Evolutionary conservation across 768 basidiomycete genomes (phyloP), one percentile per base, ranked within the genome.

Genomic region (Roridomyces roridus): DNA sequence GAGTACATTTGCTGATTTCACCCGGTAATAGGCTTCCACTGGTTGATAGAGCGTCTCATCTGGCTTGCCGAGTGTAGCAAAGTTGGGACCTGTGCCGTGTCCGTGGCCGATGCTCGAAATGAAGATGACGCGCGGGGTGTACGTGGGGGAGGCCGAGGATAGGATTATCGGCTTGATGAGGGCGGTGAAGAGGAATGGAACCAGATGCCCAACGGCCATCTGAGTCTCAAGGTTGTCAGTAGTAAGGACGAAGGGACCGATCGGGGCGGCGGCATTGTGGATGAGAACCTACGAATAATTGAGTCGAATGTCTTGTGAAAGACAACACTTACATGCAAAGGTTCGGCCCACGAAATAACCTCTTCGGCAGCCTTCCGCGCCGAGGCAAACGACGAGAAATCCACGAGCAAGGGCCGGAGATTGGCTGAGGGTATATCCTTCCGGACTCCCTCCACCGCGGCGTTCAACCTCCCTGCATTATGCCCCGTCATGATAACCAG

Each of bases 1-100:
- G 26, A 60, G 51, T 36, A 60, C 28, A 25, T 60, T 60, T 20
- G 59, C 59, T 14, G 23, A 31, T 42, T 54, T 60, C 2, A 49
- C 49, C 20, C 51, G 59, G 4, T 7, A 29, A 51, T 55, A 60
- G 1, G 42, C 29, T 4, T 35, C 29, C n/a, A 36, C 14, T 0
- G 39, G 7, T 5, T 37, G 34, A n/a, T 48, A 31, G n/a, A 9
- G 6, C 2, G 0, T 15, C 7, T 35, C 11, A 23, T 52, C 45
- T 1, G 46, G 51, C 26, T n/a, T 17, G n/a, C 21, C 46, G 11
- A 60, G 29, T 4, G 28, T 46, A 23, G 9, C 34, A 12, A 55
- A 55, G 17, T 55, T n/a, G 6, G 47, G 21, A 8, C 54, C 46
- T 26, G 24, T n/a, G 18, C 54, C 18, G 25, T 24, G 28, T 2